Evolutionary conservation across 345 rosid species (phyloP), one percentile per base, ranked within the genome.

Genomic region (Rubroshorea leprosula): DNA sequence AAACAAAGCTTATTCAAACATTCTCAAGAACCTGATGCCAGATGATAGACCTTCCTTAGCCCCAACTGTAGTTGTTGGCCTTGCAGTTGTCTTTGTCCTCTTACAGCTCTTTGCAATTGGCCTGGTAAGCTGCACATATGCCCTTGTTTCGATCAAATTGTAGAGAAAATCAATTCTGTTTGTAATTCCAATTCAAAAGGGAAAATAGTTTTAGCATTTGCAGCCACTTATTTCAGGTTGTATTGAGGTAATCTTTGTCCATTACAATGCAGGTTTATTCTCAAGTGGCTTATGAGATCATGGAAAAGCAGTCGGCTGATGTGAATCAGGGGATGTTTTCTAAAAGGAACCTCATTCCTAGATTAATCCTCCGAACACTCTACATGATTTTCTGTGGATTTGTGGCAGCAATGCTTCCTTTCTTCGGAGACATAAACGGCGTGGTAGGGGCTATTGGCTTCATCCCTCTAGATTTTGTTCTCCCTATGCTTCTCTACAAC

Each of bases 401-500:
- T 41, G 73, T 94, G 87, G 99, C 95, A 8, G 86, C 97, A 6
- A 90, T 90, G 97, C 75, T 94, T 60, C 99, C 99, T 0, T 90
- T 94, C 67, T 94, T 94, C 4, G 96, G 97, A 51, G 97, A 94
- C 71, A 84, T 94, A 17, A 94, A 81, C 48, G 90, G 84, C 2
- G 81, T 84, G 24, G 89, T 90, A 2, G 96, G 99, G 44, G 99
- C 95, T 17, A 54, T 94, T 35, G 97, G 99, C 23, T 94, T 94
- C 71, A 90, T 94, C 23, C 97, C 97, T 39, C 79, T 94, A 4
- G 99, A 90, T 72, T 94, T 94, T 49, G 61, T 90, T 62, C 86
- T 94, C 55, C 97, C 97, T 41, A 87, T 87, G 99, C 90, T 94
- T 57, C 87, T 94, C 55, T 94, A 90, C 77, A 90, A 87, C 81